These are phyloP conservation scores for Lodderomyces jiufengensis DNA, from an alignment of 1,139 yeast genomes.

Conservation along the genomic window DNA sequence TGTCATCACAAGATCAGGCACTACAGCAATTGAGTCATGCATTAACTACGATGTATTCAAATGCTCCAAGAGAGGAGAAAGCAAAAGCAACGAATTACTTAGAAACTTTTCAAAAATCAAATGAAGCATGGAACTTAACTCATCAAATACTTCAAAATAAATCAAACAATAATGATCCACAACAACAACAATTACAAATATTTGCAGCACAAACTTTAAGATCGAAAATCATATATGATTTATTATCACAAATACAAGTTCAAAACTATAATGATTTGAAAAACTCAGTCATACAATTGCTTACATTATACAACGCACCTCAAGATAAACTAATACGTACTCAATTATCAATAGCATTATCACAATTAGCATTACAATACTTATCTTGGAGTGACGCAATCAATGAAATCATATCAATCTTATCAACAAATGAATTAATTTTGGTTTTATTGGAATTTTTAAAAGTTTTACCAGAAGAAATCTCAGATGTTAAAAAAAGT, in stretches of 20 bases:
- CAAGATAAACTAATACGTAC: constrained; percentile 61
- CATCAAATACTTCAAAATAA: constrained; percentile 29
- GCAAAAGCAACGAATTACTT: constrained; percentile 62
- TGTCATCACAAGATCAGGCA: constrained; percentile 7
- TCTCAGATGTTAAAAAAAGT: constrained; percentile 71
- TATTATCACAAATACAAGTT: constrained; percentile 65
- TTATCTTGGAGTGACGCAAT: constrained; percentile 70
- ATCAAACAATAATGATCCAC: constrained; percentile 19
- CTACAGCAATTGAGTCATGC: constrained; percentile 28
- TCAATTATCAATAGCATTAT: constrained; percentile 76
- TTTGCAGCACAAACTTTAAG: constrained; percentile 91
- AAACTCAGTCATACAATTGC: constrained; percentile 55
- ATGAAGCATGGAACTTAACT: constrained; percentile 61
- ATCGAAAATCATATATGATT: constrained; percentile 79
- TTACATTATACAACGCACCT: constrained; percentile 43
- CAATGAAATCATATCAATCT: constrained; percentile 55
- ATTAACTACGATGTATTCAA: constrained; percentile 58
- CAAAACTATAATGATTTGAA: constrained; percentile 53
- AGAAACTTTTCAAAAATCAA: constrained; percentile 79
- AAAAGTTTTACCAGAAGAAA: constrained; percentile 87
- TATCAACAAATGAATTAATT: constrained; percentile 30
- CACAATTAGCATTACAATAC: constrained; percentile 78
- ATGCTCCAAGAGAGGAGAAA: constrained; percentile 49
- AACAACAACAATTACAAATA: constrained; percentile 49
- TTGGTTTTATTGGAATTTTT: constrained; percentile 63